phyloP scores from a whole-genome alignment of 2,329 filamentous ascomycete genomes.

The Epichloe elymi region DNA sequence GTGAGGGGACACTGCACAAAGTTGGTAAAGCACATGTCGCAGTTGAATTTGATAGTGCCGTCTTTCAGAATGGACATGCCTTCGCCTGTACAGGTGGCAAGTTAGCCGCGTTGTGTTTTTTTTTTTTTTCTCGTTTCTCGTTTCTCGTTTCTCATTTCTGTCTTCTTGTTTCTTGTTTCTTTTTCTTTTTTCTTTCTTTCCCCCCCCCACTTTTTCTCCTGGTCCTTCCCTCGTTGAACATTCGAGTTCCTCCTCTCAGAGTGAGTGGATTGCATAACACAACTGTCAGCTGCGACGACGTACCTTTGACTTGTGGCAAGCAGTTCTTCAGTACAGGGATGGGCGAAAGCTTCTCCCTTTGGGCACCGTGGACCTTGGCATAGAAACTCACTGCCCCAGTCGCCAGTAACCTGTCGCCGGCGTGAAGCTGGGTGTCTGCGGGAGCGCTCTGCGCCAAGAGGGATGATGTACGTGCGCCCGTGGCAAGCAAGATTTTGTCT shows the following conservation, averaged over 20 bases:
- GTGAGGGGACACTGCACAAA: constrained; percentile 29
- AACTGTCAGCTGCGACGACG: constrained; percentile 11
- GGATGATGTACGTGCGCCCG: constrained; percentile 43
- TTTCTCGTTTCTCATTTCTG: neutral
- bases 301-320: constrained; percentile 27
- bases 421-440: constrained; percentile 35
- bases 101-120: constrained; percentile 1
- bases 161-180: neutral
- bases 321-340: constrained; percentile 42
- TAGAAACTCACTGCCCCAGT: constrained; percentile 37
- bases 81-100: constrained; percentile 18
- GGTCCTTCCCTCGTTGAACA: no score
- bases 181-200: neutral
- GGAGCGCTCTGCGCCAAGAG: constrained; percentile 39
- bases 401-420: constrained; percentile 39
- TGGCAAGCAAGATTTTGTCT: constrained; percentile 39
- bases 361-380: constrained; percentile 25
- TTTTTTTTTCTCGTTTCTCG: neutral
- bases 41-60: constrained; percentile 47
- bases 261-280: neutral
- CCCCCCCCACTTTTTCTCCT: rapidly evolving
- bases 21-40: constrained; percentile 45
- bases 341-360: constrained; percentile 32
- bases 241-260: no score
- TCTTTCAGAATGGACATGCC: constrained; percentile 31